phyloP scores from a whole-genome alignment of 345 rosid species.

The Erucastrum elatum region DNA sequence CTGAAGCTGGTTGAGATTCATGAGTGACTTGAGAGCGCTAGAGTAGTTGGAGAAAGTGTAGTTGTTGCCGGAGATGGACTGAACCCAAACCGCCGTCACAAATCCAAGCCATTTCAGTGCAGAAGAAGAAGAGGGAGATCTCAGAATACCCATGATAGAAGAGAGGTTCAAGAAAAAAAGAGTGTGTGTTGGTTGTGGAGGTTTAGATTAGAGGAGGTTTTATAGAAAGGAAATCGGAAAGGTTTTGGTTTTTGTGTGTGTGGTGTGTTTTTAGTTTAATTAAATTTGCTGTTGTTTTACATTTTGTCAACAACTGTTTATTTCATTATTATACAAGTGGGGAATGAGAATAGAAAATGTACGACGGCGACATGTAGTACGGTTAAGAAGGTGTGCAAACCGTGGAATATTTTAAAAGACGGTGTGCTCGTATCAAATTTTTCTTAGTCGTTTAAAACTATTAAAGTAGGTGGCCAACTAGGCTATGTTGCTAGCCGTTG shows the following conservation, averaged over 20 bases:
- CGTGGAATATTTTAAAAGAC: background rate
- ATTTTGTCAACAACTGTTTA: background rate
- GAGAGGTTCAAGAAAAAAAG: background rate
- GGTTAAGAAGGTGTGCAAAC: background rate
- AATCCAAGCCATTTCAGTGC: conserved; percentile 88
- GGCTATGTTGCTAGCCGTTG: background rate
- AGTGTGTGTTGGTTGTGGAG: background rate
- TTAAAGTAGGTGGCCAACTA: background rate
- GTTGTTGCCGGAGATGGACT: conserved; percentile 88
- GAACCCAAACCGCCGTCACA: conserved; percentile 95
- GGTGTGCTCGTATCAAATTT: background rate
- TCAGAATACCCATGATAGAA: conserved; percentile 29
- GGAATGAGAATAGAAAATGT: background rate
- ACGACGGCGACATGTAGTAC: conserved; percentile 1
- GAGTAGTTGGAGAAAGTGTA: conserved; percentile 94
- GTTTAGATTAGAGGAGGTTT: background rate
- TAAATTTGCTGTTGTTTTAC: background rate
- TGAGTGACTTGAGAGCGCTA: conserved; percentile 37
- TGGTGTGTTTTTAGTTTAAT: background rate
- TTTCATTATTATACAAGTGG: background rate
- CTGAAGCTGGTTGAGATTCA: conserved; percentile 78
- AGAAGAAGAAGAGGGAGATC: conserved; percentile 23
- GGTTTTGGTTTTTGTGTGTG: background rate
- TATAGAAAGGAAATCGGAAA: conserved; percentile 15
- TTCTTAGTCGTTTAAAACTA: background rate